phyloP scores from a whole-genome alignment of 208 protist species.

The Angomonas ambiguus region DNA sequence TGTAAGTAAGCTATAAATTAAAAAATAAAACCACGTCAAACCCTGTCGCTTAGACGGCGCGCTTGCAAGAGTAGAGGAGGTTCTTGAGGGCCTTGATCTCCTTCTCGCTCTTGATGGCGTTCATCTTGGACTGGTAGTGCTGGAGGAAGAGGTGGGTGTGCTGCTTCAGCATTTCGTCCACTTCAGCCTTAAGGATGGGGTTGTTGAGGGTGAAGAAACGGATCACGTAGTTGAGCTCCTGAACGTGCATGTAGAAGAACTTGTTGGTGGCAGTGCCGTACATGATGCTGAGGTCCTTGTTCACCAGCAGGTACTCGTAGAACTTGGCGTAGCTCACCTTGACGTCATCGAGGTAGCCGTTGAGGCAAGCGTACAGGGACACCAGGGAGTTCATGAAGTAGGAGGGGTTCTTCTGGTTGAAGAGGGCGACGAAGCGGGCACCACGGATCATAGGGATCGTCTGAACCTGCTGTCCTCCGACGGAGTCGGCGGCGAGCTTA shows the following conservation, averaged over 20 bases:
- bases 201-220: slow-evolving; percentile 80
- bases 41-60: slow-evolving; percentile 60
- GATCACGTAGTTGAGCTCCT: slow-evolving; percentile 77
- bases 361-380: slow-evolving; percentile 76
- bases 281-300: slow-evolving; percentile 83
- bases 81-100: slow-evolving; percentile 86
- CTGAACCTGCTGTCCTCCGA: slow-evolving; percentile 66
- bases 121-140: slow-evolving; percentile 89
- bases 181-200: slow-evolving; percentile 65
- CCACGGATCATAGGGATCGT: slow-evolving; percentile 82
- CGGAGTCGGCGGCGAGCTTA: slow-evolving; percentile 87
- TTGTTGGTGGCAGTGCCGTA: slow-evolving; percentile 82
- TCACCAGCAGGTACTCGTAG: slow-evolving; percentile 85
- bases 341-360: slow-evolving; percentile 84
- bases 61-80: slow-evolving; percentile 87
- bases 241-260: slow-evolving; percentile 89
- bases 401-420: slow-evolving; percentile 85
- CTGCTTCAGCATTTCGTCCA: slow-evolving; percentile 80
- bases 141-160: slow-evolving; percentile 81
- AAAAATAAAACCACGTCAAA: background rate
- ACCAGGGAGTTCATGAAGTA: slow-evolving; percentile 84
- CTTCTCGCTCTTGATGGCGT: slow-evolving; percentile 84
- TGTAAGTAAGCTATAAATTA: background rate
- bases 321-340: slow-evolving; percentile 86
- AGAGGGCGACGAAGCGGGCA: slow-evolving; percentile 74